phyloP scores from a whole-genome alignment of 345 rosid genomes.

The Linum lewisii region DNA sequence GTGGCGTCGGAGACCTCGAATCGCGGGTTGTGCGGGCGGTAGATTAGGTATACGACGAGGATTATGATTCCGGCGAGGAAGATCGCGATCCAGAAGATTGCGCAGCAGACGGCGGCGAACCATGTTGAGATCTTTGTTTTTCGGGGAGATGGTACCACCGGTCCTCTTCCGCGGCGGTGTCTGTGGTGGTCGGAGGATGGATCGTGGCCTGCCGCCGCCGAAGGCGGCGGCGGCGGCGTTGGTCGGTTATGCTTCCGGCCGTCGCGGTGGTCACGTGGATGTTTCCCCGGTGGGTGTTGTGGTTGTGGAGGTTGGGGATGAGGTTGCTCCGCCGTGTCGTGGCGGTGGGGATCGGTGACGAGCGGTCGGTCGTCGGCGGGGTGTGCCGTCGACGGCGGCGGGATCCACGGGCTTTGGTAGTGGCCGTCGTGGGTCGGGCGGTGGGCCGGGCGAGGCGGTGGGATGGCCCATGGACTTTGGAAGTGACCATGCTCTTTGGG shows the following conservation, averaged over 20 bases:
- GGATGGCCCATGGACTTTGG: slow-evolving; percentile 9
- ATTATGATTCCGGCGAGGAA: slow-evolving; percentile 52
- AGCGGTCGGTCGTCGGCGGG: neutral
- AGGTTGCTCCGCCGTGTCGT: neutral
- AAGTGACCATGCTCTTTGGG: neutral
- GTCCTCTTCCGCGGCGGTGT: slow-evolving; percentile 3
- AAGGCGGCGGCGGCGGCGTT: slow-evolving; percentile 10
- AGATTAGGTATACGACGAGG: slow-evolving; percentile 62
- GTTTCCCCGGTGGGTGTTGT: neutral
- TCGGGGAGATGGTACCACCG: slow-evolving; percentile 17
- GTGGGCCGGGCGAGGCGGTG: neutral
- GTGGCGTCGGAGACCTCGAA: slow-evolving; percentile 56
- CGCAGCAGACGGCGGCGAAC: slow-evolving; percentile 46
- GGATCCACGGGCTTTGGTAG: neutral
- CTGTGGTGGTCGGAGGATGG: slow-evolving; percentile 12
- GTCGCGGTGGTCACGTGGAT: neutral
- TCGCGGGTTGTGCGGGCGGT: slow-evolving; percentile 60
- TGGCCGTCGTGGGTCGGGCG: neutral
- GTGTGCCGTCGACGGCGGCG: neutral
- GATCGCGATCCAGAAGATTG: slow-evolving; percentile 44
- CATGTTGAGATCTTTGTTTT: slow-evolving; percentile 32
- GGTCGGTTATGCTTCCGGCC: neutral
- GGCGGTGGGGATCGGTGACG: neutral
- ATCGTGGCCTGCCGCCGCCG: slow-evolving; percentile 6
- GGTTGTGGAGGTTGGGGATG: neutral